Evolutionary conservation across 176 grass and related monocot species (phyloP), one percentile per base, ranked within the genome.

Genomic region (Puccinellia tenuiflora): DNA sequence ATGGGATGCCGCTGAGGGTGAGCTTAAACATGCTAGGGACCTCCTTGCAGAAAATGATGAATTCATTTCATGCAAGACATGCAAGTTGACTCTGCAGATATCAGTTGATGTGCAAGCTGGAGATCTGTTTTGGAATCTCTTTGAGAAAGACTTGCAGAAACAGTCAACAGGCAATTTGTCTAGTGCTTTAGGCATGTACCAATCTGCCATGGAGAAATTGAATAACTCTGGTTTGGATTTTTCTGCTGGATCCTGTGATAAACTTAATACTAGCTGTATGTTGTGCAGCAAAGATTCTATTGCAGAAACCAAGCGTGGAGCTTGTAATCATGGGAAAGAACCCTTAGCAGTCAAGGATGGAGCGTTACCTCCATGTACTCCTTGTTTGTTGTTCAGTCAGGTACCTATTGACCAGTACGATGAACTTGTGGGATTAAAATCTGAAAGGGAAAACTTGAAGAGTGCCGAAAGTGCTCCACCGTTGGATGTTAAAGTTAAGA

Each of bases 91-190:
- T 67, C 42, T 93, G 48, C 85, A 91, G 42, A 84, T 89, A 78
- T 88, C 69, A 78, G 60, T 97, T 61, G 85, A 93, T 77, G 73
- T 91, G 72, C 85, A 97, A 82, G 68, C 67, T 87, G 94, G 85
- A 60, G 94, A 97, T 84, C 53, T 84, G 38, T 88, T 78, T 69
- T 89, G 87, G 86, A 90, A 73, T 81, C 75, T 83, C 16, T 88
- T 82, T 77, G 69, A 83, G 48, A 93, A 86, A 29, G 84, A 85
- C 18, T 78, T 80, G 60, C 86, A 93, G 77, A 88, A 77, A 66
- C 40, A 83, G 12, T 76, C 46, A n/a, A 21, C 38, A 38, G 29
- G 9, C 75, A 88, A 84, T 56, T 54, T 94, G 31, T 79, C 88
- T 68, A 72, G 80, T 57, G 92, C 92, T 89, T 61, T 97, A 34